Percentiles rank a stretch among this genome's conserved stretches.
These are phyloP conservation scores for Corylus heterophylla DNA, from an alignment of 306 rosid genomes.

Conservation along the genomic window DNA sequence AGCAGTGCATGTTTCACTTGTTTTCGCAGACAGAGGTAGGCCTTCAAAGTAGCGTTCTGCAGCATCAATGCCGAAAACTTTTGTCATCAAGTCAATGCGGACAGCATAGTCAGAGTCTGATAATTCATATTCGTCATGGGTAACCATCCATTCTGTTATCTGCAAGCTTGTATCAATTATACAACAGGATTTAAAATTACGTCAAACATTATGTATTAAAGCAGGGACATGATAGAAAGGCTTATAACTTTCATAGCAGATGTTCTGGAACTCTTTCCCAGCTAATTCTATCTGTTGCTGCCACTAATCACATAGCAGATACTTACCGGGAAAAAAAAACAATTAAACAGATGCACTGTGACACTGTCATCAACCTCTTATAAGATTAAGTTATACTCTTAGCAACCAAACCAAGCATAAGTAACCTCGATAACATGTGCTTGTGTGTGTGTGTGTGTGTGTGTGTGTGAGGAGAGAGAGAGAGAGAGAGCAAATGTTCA, in stretches of 20 bases:
- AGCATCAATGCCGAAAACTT: constrained; percentile 89
- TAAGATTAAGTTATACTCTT: not conserved
- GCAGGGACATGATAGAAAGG: not conserved
- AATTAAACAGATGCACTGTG: not conserved
- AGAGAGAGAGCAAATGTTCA: not conserved
- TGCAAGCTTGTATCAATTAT: constrained; percentile 43
- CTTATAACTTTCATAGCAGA: not conserved
- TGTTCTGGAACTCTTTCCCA: not conserved
- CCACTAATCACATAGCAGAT: not conserved
- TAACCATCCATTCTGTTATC: constrained; percentile 93
- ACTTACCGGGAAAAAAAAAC: not conserved
- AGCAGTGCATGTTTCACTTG: constrained; percentile 76
- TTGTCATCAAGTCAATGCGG: constrained; percentile 85
- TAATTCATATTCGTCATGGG: constrained; percentile 54
- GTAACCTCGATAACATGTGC: not conserved
- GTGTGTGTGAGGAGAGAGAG: not conserved
- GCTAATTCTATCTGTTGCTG: not conserved
- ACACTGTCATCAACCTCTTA: not conserved
- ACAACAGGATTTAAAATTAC: constrained; percentile 7
- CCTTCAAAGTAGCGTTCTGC: constrained; percentile 92
- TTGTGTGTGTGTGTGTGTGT: not conserved
- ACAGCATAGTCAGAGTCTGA: constrained; percentile 74
- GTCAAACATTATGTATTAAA: not conserved
- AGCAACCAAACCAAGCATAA: not conserved
- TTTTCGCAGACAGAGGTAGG: constrained; percentile 59